A percentile compares a stretch with the other conserved stretches of the same genome.
These are phyloP conservation scores for Candida buenavistaensis DNA, from an alignment of 1,139 yeast genomes.

Conservation along the genomic window DNA sequence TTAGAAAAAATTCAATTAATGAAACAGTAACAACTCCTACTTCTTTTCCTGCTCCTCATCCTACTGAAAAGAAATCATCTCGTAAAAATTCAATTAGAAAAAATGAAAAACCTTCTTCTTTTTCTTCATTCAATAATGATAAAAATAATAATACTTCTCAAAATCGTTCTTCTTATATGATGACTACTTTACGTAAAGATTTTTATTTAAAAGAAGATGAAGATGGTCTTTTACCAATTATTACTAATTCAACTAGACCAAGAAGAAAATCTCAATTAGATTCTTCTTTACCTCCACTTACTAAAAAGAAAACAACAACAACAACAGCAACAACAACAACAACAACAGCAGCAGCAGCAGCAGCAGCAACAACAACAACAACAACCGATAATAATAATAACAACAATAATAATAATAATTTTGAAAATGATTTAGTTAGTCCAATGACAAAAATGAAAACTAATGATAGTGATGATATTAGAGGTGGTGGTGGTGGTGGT, in stretches of 20 bases:
- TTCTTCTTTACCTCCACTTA: conserved; percentile 12
- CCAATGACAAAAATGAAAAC: conserved; percentile 35
- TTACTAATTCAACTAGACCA: conserved; percentile 10
- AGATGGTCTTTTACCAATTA: conserved; percentile 8
- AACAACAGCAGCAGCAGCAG: conserved; percentile 13
- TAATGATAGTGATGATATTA: conserved; percentile 28
- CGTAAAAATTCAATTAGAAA: conserved; percentile 8
- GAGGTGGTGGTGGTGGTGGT: conserved; percentile 1
- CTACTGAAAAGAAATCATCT: too few relatives aligned
- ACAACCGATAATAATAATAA: conserved; percentile 21
- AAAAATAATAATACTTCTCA: conserved; percentile 4
- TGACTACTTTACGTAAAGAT: conserved; percentile 15
- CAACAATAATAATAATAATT: conserved; percentile 18
- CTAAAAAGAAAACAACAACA: conserved; percentile 11
- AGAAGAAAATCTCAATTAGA: conserved; percentile 31
- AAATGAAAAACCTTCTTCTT: conserved; percentile 2
- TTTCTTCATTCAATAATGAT: conserved; percentile 6
- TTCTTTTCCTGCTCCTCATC: too few relatives aligned
- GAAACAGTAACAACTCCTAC: conserved; percentile 6
- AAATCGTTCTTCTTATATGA: conserved; percentile 8
- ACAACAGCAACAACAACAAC: conserved; percentile 18
- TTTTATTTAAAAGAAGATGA: conserved; percentile 15
- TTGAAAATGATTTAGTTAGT: conserved; percentile 30
- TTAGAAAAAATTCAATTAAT: conserved; percentile 6
- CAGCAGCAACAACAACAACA: conserved; percentile 16